Conservation (phyloP, 1,284 basidiomycete genomes). For the Tylopilus orsonianus region DNA sequence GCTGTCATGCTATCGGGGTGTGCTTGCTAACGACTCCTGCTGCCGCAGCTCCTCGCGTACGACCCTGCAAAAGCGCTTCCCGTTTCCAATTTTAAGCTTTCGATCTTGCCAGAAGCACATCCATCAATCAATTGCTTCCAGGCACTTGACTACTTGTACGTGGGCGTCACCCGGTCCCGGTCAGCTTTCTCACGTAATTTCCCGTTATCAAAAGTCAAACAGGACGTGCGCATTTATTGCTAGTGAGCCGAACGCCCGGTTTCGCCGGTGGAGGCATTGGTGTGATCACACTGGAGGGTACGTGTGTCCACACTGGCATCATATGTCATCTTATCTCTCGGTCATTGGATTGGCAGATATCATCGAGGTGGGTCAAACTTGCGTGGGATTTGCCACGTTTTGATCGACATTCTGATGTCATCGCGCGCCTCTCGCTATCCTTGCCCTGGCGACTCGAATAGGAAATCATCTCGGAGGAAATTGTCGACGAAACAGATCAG, state of each 20-base stretch:
- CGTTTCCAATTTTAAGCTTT: slow-evolving; percentile 72
- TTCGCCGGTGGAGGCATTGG: slow-evolving; percentile 79
- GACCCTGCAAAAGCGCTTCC: slow-evolving; percentile 81
- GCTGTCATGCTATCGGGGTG: neutral
- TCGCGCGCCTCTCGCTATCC: neutral
- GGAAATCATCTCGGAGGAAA: slow-evolving; percentile 88
- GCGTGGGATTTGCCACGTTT: slow-evolving; percentile 1
- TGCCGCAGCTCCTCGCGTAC: slow-evolving; percentile 72
- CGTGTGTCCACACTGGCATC: neutral
- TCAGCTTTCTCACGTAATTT: slow-evolving; percentile 33
- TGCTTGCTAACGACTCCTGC: neutral
- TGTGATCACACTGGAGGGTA: slow-evolving; percentile 79
- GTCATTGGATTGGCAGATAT: slow-evolving; percentile 48
- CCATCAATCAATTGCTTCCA: slow-evolving; percentile 87
- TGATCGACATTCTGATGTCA: slow-evolving; percentile 22
- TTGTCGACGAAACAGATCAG: slow-evolving; percentile 87
- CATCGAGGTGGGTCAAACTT: slow-evolving; percentile 50
- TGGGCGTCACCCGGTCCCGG: neutral
- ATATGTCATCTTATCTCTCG: neutral
- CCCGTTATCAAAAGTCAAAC: slow-evolving; percentile 72
- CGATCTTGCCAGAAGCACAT: slow-evolving; percentile 89
- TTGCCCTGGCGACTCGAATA: too few species aligned
- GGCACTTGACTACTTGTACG: slow-evolving; percentile 82
- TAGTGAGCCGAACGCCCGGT: slow-evolving; percentile 85
- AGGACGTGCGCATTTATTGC: slow-evolving; percentile 88